Evolutionary conservation across 805 yeast species (phyloP).

Genomic region (Myxozyma vanderwaltii): DNA sequence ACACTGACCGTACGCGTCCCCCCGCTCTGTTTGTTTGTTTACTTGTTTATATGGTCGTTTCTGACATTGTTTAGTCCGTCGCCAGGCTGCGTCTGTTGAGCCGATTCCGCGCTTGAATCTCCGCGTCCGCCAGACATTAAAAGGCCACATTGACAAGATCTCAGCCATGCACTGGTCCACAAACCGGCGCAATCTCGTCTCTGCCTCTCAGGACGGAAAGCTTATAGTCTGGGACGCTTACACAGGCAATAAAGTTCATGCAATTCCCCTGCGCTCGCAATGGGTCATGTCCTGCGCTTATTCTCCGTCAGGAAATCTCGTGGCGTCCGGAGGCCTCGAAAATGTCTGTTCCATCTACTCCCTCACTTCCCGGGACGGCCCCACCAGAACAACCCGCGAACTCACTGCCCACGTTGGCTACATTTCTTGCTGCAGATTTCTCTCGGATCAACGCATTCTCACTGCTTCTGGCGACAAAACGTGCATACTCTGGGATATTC

Average conservation of each 20-base stretch:
- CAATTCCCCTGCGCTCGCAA: constrained; percentile 70
- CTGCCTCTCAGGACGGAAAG: constrained; percentile 86
- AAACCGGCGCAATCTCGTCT: constrained; percentile 60
- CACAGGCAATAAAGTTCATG: constrained; percentile 69
- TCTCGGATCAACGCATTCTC: constrained; percentile 57
- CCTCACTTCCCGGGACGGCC: constrained; percentile 27
- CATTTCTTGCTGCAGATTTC: constrained; percentile 70
- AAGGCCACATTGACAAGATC: constrained; percentile 75
- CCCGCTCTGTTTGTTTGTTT: neutral
- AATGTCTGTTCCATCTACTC: constrained; percentile 75
- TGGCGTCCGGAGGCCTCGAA: constrained; percentile 82
- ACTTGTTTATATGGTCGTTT: neutral
- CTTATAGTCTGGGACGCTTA: constrained; percentile 80
- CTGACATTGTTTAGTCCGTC: constrained; percentile 14
- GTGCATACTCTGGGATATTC: constrained; percentile 76
- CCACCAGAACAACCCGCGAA: constrained; percentile 29
- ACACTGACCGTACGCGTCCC: constrained; percentile 26
- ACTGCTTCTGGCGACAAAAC: constrained; percentile 86
- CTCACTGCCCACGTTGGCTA: constrained; percentile 73
- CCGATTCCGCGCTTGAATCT: constrained; percentile 23
- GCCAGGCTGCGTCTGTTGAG: constrained; percentile 22
- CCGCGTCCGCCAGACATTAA: constrained; percentile 34
- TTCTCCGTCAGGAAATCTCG: constrained; percentile 63
- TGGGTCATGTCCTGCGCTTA: constrained; percentile 79
- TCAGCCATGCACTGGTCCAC: constrained; percentile 68